Conservation (phyloP, 139 green algal genomes). For the Closterium sp. region DNA sequence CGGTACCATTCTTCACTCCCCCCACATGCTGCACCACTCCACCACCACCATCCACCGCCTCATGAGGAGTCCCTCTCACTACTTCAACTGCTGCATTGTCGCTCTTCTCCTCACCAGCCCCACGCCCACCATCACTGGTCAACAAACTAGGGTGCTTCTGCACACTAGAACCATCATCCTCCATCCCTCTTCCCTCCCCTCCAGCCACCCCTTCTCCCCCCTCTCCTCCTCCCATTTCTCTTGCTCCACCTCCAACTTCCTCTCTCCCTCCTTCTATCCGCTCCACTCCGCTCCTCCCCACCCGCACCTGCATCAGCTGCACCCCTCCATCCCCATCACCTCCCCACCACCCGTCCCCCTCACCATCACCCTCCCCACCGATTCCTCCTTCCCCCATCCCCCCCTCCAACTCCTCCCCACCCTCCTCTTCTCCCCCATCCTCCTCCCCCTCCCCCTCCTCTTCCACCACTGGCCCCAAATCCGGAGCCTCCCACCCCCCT, state of each 20-base stretch:
- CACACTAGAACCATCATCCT: neutral
- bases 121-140: neutral
- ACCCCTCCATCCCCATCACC: neutral
- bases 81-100: neutral
- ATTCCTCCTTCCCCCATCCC: neutral
- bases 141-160: neutral
- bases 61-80: neutral
- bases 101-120: neutral
- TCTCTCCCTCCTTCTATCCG: neutral
- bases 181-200: neutral
- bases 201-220: neutral
- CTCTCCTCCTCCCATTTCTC: neutral
- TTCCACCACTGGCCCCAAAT: neutral
- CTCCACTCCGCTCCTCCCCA: neutral
- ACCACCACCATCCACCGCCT: neutral
- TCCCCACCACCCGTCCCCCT: neutral
- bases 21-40: neutral
- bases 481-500: neutral
- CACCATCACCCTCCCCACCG: neutral
- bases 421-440: neutral
- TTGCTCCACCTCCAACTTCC: too few species aligned
- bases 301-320: neutral
- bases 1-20: neutral
- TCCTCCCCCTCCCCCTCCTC: neutral
- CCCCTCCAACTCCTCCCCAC: too few species aligned